Base-by-base conservation (phyloP, 345 rosid genomes). In the Bruguiera parviflora region DNA sequence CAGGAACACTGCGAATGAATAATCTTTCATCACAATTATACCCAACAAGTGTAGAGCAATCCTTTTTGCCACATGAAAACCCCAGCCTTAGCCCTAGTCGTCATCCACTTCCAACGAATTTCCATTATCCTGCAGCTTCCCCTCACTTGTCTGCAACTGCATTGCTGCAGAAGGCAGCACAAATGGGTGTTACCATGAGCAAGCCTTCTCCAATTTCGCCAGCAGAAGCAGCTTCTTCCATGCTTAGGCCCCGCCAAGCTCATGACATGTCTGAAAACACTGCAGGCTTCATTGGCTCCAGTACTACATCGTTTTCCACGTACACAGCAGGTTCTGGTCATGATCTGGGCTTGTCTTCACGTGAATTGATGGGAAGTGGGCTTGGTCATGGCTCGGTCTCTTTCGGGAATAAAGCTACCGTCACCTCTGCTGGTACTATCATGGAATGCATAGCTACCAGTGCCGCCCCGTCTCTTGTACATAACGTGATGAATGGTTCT, bases 61-160 rank as follows among this genome's bases (percentile, higher is more conserved):
- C 73, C 21, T 61, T 71, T 53, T 16, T 59, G 58, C 73, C 56
- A 28, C 70, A 27, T 68, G 59, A 53, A 65, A 79, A 67, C 73
- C 82, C 72, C 77, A 81, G 71, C 76, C 76, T 73, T 66, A 77
- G 35, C 73, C 76, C 77, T 37, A 70, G 64, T 58, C 71, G 66
- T 39, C 46, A 33, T 25, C 37, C 53, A 31, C 72, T 76, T 52
- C 65, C 74, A 56, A 67, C 70, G 16, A 76, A 69, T 53, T 75
- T 63, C 58, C 61, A 52, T 18, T 49, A 67, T 3, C 28, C 56
- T 18, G 21, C 71, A n/a, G 35, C 70, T 27, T 24, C 75, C 25
- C 71, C 79, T 58, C 81, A 81, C 81, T 69, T 80, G 84, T 79
- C 85, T 25, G 87, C 84, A 16, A 81, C 85, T 53, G 82, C 85